Conservation (phyloP, 2,329 filamentous ascomycete species). For the Paramyrothecium sp. region DNA sequence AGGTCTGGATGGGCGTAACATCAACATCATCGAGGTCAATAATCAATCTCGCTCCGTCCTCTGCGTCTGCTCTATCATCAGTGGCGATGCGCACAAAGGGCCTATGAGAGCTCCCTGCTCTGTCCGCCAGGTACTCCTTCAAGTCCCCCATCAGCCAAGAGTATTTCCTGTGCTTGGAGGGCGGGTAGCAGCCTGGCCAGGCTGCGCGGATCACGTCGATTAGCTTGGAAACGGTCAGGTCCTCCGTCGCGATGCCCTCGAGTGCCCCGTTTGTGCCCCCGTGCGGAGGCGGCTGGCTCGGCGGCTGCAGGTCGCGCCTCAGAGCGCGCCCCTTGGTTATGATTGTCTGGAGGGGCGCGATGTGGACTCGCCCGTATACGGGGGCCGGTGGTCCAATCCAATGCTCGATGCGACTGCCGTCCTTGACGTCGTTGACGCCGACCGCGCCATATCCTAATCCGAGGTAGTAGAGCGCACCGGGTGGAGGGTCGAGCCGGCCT, state of each 20-base stretch:
- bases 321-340: neutral
- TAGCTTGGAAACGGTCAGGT: neutral
- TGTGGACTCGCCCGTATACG: constrained; percentile 8
- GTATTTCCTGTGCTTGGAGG: neutral
- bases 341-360: neutral
- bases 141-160: neutral
- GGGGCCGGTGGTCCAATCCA: constrained; percentile 19
- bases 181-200: neutral
- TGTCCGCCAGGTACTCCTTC: neutral
- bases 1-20: too few relatives aligned
- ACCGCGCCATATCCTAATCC: constrained; percentile 21
- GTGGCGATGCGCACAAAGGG: too few relatives aligned
- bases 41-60: too few relatives aligned
- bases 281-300: constrained; percentile 1
- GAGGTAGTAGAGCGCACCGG: constrained; percentile 32
- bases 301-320: neutral
- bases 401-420: constrained; percentile 13
- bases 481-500: constrained; percentile 8
- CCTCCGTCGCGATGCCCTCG: neutral
- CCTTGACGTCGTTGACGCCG: constrained; percentile 20
- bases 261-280: constrained; percentile 2
- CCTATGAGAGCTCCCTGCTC: too few relatives aligned
- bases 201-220: neutral
- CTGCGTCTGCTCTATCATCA: too few relatives aligned
- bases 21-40: too few relatives aligned